Conservation (phyloP, 345 rosid genomes). For the Aquilaria sinensis region DNA sequence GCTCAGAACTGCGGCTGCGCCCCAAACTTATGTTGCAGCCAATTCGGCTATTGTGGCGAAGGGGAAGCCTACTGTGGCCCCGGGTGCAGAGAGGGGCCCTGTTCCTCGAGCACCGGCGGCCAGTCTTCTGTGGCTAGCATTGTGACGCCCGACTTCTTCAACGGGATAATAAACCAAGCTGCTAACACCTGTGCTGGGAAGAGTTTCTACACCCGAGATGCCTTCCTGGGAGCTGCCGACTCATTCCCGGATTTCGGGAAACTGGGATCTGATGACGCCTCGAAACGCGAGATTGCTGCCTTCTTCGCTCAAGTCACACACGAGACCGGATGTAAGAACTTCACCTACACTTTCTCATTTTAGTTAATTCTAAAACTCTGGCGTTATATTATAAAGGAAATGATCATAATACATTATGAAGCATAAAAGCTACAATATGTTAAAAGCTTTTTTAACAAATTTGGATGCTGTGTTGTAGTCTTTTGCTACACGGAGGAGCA, state of each 20-base stretch:
- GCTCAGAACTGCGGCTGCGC: slow-evolving; percentile 58
- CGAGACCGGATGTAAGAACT: slow-evolving; percentile 14
- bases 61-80: slow-evolving; percentile 29
- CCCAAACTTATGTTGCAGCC: slow-evolving; percentile 40
- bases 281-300: slow-evolving; percentile 11
- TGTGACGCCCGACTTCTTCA: slow-evolving; percentile 38
- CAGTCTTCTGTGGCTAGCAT: slow-evolving; percentile 30
- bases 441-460: not conserved
- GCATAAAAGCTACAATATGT: not conserved
- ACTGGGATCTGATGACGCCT: slow-evolving; percentile 15
- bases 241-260: slow-evolving; percentile 40
- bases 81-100: slow-evolving; percentile 21
- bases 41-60: slow-evolving; percentile 36
- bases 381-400: not conserved
- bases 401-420: not conserved
- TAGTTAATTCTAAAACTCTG: not conserved
- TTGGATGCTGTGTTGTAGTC: slow-evolving; percentile 7
- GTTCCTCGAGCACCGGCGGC: too few relatives aligned
- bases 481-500: slow-evolving; percentile 28
- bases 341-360: not conserved
- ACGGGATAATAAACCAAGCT: slow-evolving; percentile 30
- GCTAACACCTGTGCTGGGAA: slow-evolving; percentile 31
- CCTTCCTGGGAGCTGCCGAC: slow-evolving; percentile 25
- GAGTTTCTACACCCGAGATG: slow-evolving; percentile 34
- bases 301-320: slow-evolving; percentile 15